A percentile compares a stretch with the other conserved stretches of the same genome.
phyloP scores from a whole-genome alignment of 1,139 yeast species.

The Pichia sp. region DNA sequence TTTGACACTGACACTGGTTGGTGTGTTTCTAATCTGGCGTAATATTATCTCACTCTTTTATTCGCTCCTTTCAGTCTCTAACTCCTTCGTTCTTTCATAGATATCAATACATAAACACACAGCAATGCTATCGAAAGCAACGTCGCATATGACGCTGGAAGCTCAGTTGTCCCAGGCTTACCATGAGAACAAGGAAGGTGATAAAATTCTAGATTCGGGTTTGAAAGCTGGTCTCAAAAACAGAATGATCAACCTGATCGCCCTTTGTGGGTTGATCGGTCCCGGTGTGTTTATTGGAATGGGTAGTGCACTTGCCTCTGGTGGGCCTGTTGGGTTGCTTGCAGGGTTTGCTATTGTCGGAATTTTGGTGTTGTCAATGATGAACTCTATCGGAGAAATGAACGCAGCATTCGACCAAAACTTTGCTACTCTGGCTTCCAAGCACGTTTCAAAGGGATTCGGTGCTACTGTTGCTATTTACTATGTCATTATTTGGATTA shows the following conservation, averaged over 20 bases:
- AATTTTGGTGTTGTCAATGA: constrained; percentile 52
- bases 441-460: constrained; percentile 51
- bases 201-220: constrained; percentile 28
- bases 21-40: neutral
- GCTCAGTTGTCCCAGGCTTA: constrained; percentile 21
- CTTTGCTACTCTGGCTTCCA: constrained; percentile 50
- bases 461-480: constrained; percentile 57
- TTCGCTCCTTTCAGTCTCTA: too few relatives aligned
- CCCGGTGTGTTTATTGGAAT: constrained; percentile 30
- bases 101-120: neutral
- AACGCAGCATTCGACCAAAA: constrained; percentile 53
- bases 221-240: constrained; percentile 33
- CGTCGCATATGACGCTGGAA: constrained; percentile 15
- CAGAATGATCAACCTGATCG: constrained; percentile 26
- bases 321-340: constrained; percentile 33
- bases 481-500: constrained; percentile 56
- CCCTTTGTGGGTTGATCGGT: constrained; percentile 27
- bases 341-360: constrained; percentile 51
- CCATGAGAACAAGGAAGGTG: constrained; percentile 30
- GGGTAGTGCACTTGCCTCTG: constrained; percentile 24
- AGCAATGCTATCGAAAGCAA: constrained; percentile 7
- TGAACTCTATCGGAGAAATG: constrained; percentile 56
- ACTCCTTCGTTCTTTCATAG: neutral
- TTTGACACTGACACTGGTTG: too few relatives aligned
- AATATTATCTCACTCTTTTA: neutral